Base-by-base conservation (phyloP, 345 rosid genomes). In the Arabis alpina region DNA sequence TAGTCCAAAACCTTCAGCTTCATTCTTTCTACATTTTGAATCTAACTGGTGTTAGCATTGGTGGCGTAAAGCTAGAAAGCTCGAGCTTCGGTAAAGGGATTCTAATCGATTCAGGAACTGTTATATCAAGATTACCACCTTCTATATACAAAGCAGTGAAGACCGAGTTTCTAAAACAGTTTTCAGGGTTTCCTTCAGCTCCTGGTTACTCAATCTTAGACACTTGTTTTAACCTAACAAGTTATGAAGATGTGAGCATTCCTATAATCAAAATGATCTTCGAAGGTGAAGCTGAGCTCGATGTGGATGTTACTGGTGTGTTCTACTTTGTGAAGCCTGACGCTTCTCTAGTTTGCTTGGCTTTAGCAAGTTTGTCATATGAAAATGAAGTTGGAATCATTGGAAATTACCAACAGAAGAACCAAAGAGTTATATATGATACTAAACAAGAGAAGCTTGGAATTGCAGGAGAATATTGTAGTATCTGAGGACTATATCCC, bases 91-190 rank as follows among this genome's bases (percentile, higher is more conserved):
- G 86, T 12, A 78, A 70, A 57, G 83, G 74, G 47, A 80, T 86
- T 37, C 66, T 90, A 54, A 87, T 90, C 0, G 98, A 93, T 76
- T 93, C 98, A 0, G 97, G 98, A 62, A 93, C 97, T 0, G 94
- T 90, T 25, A 90, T 90, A 51, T 71, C 89, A 2, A 84, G 98
- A 74, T 75, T 93, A 40, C 96, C 88, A 4, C 96, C 96, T 57
- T 66, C 89, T n/a, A 77, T 88, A 11, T 93, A 93, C 90, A 77
- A 67, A 49, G 87, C 83, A 12, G 43, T 87, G 51, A 88, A 86
- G 77, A 80, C 70, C 34, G 96, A 87, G 81, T 93, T 91, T 76
- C 28, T 82, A 77, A 86, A 81, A 57, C 95, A 85, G 68, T 87
- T 88, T 47, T 79, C 72, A 1, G 83, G 85, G 50, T 80, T 60